Conservation (phyloP, 805 yeast species). For the Kodamaea leandrae region DNA sequence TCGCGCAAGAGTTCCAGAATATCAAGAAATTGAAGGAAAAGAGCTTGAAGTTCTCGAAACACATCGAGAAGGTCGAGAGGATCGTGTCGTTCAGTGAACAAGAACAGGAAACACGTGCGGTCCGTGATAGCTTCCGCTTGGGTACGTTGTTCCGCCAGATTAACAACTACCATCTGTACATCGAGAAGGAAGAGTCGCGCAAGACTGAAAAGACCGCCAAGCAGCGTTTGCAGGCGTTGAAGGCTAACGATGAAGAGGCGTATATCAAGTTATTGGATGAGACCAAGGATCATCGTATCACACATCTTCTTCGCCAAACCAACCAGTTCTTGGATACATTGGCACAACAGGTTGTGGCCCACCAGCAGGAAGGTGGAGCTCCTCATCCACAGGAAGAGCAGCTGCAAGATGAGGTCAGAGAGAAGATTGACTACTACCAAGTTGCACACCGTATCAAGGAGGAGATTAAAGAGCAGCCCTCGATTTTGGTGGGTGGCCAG, state of each 20-base stretch:
- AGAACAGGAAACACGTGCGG: conserved; percentile 19
- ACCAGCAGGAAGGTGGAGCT: conserved; percentile 53
- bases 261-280: conserved; percentile 79
- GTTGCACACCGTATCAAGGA: conserved; percentile 79
- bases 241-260: conserved; percentile 86
- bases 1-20: conserved; percentile 74
- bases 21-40: conserved; percentile 57
- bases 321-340: conserved; percentile 73
- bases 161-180: conserved; percentile 48
- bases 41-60: conserved; percentile 22
- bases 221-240: conserved; percentile 82
- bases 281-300: conserved; percentile 83
- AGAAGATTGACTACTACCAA: conserved; percentile 73
- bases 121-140: conserved; percentile 24
- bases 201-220: conserved; percentile 78
- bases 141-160: conserved; percentile 34
- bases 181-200: conserved; percentile 74
- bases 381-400: conserved; percentile 32
- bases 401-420: conserved; percentile 53
- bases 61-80: conserved; percentile 23
- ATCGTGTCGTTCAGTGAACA: conserved; percentile 26
- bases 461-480: conserved; percentile 62
- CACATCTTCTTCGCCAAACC: conserved; percentile 78
- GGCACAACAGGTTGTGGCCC: conserved; percentile 75
- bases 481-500: conserved; percentile 70